Conservation (phyloP, 2,329 filamentous ascomycete species). For the Volutella citrinella region DNA sequence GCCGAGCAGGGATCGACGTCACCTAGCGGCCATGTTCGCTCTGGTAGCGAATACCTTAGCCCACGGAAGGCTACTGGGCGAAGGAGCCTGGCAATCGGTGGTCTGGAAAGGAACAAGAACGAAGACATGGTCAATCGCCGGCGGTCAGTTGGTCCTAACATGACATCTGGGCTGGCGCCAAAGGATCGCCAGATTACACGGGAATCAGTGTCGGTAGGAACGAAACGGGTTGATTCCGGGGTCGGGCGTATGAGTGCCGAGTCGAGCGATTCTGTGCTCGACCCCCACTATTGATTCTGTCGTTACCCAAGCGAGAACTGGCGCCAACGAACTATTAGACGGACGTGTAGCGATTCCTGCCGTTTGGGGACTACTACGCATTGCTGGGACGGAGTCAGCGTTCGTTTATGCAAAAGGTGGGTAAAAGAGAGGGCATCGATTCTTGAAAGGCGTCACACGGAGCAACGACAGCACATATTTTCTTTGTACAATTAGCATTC, state of each 20-base stretch:
- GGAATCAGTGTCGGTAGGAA: too few species aligned
- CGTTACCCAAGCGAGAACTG: too few species aligned
- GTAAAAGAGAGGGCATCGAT: too few species aligned
- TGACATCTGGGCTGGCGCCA: constrained; percentile 17
- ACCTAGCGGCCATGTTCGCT: constrained; percentile 35
- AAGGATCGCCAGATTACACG: constrained; percentile 21
- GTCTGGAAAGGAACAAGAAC: constrained; percentile 23
- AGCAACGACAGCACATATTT: too few species aligned
- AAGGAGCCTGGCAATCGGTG: constrained; percentile 28
- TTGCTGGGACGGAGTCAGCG: constrained; percentile 20
- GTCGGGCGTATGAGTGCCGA: constrained; percentile 30
- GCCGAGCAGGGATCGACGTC: constrained; percentile 10
- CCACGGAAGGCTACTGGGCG: constrained; percentile 32
- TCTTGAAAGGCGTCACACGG: too few species aligned
- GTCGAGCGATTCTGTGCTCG: constrained; percentile 17
- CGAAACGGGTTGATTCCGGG: constrained; percentile 33
- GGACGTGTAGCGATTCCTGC: too few species aligned
- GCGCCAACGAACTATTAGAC: too few species aligned
- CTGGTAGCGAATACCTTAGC: constrained; percentile 18
- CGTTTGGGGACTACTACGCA: too few species aligned
- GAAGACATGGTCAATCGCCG: constrained; percentile 26
- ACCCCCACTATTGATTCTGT: constrained; percentile 7
- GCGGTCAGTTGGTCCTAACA: constrained; percentile 25
- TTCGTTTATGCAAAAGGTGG: too few species aligned
- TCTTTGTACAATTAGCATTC: too few species aligned